phyloP scores from a whole-genome alignment of 306 rosid species.

The Corylus americana region DNA sequence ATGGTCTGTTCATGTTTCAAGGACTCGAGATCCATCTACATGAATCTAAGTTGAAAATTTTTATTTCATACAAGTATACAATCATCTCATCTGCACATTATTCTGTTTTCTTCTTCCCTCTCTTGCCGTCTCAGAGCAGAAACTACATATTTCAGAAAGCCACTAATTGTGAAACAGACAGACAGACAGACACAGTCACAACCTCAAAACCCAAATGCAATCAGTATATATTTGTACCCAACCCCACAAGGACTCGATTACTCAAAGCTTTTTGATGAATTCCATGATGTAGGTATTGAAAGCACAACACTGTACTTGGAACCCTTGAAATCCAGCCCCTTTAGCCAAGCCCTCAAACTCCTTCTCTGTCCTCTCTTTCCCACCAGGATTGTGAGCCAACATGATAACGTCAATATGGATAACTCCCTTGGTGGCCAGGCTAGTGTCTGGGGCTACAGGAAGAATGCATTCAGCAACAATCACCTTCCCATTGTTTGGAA shows the following conservation, averaged over 20 bases:
- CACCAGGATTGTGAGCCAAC: constrained; percentile 92
- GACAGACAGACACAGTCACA: not conserved
- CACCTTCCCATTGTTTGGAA: constrained; percentile 80
- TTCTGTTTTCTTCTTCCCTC: not conserved
- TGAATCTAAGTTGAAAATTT: not conserved
- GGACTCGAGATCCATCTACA: no score
- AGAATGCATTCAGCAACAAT: constrained; percentile 91
- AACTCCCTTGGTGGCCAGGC: constrained; percentile 80
- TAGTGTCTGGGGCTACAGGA: constrained; percentile 74
- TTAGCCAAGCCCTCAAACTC: constrained; percentile 79
- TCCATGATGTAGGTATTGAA: constrained; percentile 81
- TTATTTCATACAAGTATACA: constrained; percentile 29
- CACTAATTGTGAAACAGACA: not conserved
- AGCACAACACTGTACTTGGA: constrained; percentile 55
- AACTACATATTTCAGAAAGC: constrained; percentile 17
- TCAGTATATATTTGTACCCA: not conserved
- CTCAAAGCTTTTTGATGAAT: constrained; percentile 59
- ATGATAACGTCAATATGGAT: constrained; percentile 76
- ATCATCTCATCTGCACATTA: not conserved
- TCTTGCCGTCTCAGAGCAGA: constrained; percentile 10
- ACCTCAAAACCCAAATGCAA: constrained; percentile 22
- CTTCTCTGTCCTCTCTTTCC: constrained; percentile 83
- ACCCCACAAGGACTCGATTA: constrained; percentile 9
- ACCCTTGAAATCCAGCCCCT: constrained; percentile 74
- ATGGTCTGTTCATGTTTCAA: no score